Evolutionary conservation across 2,329 filamentous ascomycete genomes (phyloP), one percentile per base, ranked within the genome.

Genomic region (Epichloe festucae): DNA sequence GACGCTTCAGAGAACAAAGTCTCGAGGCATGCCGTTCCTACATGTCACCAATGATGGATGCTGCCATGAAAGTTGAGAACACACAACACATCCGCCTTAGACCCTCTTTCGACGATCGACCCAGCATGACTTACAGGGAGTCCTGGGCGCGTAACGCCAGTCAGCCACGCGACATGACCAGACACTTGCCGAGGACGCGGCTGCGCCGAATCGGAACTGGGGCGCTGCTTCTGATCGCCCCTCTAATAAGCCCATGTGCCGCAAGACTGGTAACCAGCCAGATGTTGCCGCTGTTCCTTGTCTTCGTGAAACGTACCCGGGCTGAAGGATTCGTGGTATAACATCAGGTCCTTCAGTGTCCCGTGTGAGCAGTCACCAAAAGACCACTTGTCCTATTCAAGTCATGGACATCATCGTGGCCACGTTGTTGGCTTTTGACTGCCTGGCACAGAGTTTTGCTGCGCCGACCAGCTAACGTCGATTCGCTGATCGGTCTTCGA

Each of bases 211-310:
- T 46, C 42, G 42, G 48, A 53, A 47, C 23, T 42, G 23, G 42
- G 42, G 31, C 15, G 51, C 39, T 53, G 43, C 44, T 47, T 52
- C 36, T 49, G 51, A 52, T 49, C 41, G 42, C 27, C 47, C 51
- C 35, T 42, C 46, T 36, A 42, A n/a, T n/a, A n/a, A 43, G 34
- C n/a, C 42, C 38, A 15, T 36, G 43, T 46, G 47, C 47, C 51
- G 43, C 23, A 17, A 44, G 51, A 47, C 43, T 50, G 47, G 51
- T 50, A 53, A 52, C 47, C 47, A 47, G 51, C 48, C 51, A 50
- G 51, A 50, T 49, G 51, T n/a, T 45, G 51, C 34, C 41, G 46
- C 34, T 36, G 12, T 23, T 48, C 14, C 7, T 39, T 5, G 15
- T 48, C 39, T 39, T 45, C 31, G 50, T 48, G 46, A 43, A 38